A percentile compares a stretch with the other conserved stretches of the same genome.
Conservation (phyloP, 2,329 filamentous ascomycete species). For the Endoconidiophora laricicola region DNA sequence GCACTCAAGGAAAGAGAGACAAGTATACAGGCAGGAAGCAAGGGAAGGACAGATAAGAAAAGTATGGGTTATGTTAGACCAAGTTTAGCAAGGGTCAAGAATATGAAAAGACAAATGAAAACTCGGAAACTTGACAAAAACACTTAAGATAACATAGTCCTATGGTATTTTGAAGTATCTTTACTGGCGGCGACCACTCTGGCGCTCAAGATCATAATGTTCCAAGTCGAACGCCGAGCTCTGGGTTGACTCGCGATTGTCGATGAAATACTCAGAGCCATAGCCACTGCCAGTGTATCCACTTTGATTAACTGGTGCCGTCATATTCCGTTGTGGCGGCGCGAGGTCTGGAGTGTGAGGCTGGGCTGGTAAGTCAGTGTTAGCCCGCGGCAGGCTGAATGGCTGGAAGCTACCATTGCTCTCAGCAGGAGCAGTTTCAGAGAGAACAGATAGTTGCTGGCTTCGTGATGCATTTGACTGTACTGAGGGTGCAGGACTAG, state of each 20-base stretch:
- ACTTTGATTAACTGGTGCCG: constrained; percentile 20
- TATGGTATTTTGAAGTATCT: not conserved
- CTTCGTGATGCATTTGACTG: not conserved
- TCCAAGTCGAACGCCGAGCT: constrained; percentile 10
- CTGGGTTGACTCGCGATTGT: constrained; percentile 8
- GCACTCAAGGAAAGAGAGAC: not conserved
- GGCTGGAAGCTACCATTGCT: constrained; percentile 5
- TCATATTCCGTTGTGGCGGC: constrained; percentile 29
- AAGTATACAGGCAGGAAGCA: not conserved
- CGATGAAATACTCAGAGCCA: constrained; percentile 16
- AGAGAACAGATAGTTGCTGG: not conserved
- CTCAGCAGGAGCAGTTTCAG: not conserved
- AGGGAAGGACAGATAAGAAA: not conserved
- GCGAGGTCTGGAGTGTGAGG: constrained; percentile 12
- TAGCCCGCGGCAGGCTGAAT: constrained; percentile 12
- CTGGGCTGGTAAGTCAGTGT: constrained; percentile 8
- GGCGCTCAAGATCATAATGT: constrained; percentile 9
- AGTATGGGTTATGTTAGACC: not conserved
- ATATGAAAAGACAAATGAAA: not conserved
- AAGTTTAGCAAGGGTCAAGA: not conserved
- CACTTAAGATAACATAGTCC: not conserved
- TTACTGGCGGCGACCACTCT: constrained; percentile 2
- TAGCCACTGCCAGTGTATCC: constrained; percentile 14
- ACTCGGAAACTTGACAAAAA: not conserved
- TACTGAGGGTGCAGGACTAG: constrained; percentile 20